Conservation (phyloP, 805 yeast genomes). For the Suhomyces sp. region DNA sequence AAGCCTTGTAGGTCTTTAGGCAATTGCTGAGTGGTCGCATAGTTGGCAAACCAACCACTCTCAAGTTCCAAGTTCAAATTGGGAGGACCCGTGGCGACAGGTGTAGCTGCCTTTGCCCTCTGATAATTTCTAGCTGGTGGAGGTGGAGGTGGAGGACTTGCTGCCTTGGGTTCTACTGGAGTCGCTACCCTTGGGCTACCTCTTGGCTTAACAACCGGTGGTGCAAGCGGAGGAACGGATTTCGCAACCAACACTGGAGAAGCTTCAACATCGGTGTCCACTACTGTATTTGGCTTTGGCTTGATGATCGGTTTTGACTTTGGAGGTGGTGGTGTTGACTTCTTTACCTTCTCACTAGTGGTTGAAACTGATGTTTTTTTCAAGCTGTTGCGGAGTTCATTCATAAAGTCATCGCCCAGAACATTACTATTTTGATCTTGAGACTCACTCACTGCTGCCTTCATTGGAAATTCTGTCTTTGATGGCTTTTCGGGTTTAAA, state of each 20-base stretch:
- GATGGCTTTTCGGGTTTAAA: too few relatives aligned
- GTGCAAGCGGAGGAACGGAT: conserved; percentile 8
- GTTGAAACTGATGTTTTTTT: conserved; percentile 1
- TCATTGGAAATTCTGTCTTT: too few relatives aligned
- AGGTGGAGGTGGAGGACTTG: conserved; percentile 28
- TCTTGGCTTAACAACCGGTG: conserved; percentile 22
- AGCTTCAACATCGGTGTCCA: too few relatives aligned
- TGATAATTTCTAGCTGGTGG: conserved; percentile 29
- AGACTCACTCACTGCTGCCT: too few relatives aligned
- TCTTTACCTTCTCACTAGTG: not conserved
- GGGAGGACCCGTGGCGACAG: conserved; percentile 26
- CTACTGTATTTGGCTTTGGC: conserved; percentile 12
- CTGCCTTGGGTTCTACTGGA: conserved; percentile 13
- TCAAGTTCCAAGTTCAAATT: conserved; percentile 42
- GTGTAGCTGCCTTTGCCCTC: conserved; percentile 20
- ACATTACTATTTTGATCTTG: too few relatives aligned
- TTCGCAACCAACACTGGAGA: conserved; percentile 12
- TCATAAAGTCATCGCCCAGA: conserved; percentile 7
- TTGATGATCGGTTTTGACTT: conserved; percentile 14
- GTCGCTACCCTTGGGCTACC: conserved; percentile 13
- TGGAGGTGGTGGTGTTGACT: conserved; percentile 7
- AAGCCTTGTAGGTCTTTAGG: conserved; percentile 41
- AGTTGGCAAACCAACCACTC: conserved; percentile 47
- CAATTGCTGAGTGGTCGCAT: conserved; percentile 21
- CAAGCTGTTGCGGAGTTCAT: conserved; percentile 9